Evolutionary conservation across 495 filamentous ascomycete species (phyloP), one percentile per base, ranked within the genome.

Genomic region (Aspergillus mulundensis): DNA sequence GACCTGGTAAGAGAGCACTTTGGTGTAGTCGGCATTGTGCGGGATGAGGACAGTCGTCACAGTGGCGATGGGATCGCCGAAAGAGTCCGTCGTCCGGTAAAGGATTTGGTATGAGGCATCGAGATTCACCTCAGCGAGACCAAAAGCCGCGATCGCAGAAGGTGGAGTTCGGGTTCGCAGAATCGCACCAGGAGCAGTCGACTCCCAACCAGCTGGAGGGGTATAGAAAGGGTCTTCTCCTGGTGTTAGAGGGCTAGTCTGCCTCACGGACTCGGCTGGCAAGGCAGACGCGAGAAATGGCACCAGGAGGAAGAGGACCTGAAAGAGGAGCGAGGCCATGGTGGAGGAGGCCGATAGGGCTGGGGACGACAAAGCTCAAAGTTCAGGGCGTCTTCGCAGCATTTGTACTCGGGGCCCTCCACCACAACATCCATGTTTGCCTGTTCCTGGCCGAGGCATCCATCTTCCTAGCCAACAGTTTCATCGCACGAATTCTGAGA

Each of bases 41-140:
- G 79, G 80, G 19, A 78, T 50, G 34, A 81, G 67, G 15, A 82
- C 55, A 0, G 80, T 82, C 2, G 78, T 77, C 11, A 82, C 79
- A 8, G 73, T 75, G 61, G 72, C 77, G 0, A 74, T 64, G 2
- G 80, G 69, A 7, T 76, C 59, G 38, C 74, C 68, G 20, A 59
- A 66, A 12, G 65, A 60, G 57, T 82, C 66, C 0, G 77, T 81
- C 1, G 77, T 77, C 0, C 78, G 75, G 62, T 73, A 84, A 10
- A 84, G 76, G 46, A 82, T 69, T 47, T 82, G 75, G 54, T 76
- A 77, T 0, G 73, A 68, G 7, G 61, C 44, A 12, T 66, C 66
- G 15, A 76, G 44, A 54, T 80, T 80, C 20, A 58, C 48, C 23
- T 57, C 41, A 28, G 40, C 52, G 10, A 53, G 5, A 12, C 73